These are phyloP conservation scores for Leccinum huronense DNA, from an alignment of 1,284 basidiomycete genomes.

Conservation along the genomic window DNA sequence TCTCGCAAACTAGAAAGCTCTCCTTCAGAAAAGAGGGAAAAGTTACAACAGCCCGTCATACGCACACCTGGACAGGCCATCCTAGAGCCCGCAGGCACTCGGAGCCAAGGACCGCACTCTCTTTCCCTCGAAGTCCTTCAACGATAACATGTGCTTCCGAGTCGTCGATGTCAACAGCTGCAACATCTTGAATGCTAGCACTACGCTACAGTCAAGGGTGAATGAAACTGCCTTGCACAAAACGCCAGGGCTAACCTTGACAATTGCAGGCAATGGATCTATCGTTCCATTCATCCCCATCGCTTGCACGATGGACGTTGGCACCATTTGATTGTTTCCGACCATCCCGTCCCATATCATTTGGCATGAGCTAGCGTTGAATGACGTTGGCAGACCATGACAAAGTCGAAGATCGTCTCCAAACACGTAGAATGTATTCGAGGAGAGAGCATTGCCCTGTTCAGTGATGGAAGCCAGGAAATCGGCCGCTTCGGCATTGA, in stretches of 20 bases:
- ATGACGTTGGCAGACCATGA: constrained; percentile 49
- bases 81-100: constrained; percentile 59
- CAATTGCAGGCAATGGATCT: background rate
- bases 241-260: constrained; percentile 7
- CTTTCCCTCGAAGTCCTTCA: constrained; percentile 39
- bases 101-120: constrained; percentile 39
- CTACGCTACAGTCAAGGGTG: constrained; percentile 11
- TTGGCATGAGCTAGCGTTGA: constrained; percentile 49
- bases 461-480: constrained; percentile 52
- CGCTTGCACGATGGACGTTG: background rate
- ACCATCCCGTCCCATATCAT: constrained; percentile 51
- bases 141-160: constrained; percentile 42
- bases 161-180: constrained; percentile 31
- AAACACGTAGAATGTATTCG: constrained; percentile 54
- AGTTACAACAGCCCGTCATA: constrained; percentile 1
- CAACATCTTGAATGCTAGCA: background rate
- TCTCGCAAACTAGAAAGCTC: constrained; percentile 52
- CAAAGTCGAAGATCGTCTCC: constrained; percentile 55
- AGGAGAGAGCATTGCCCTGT: constrained; percentile 48
- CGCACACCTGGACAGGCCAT: constrained; percentile 63
- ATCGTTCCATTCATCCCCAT: background rate
- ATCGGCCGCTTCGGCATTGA: constrained; percentile 57
- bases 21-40: constrained; percentile 1
- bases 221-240: constrained; percentile 3
- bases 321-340: constrained; percentile 14